phyloP scores from a whole-genome alignment of 805 yeast genomes.

The Saturnispora kantuleensis region DNA sequence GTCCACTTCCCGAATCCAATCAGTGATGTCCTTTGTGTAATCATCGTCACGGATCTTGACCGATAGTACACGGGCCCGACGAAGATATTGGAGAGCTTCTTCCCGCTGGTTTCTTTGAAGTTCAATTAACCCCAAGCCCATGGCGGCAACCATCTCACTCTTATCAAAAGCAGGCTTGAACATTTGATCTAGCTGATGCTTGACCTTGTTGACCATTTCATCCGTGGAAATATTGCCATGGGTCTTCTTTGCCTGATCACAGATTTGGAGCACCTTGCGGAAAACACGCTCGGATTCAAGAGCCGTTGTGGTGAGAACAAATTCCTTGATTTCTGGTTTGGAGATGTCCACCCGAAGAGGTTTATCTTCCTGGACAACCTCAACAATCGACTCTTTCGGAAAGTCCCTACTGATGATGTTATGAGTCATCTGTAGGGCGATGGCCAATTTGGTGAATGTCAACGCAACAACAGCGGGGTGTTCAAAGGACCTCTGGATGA shows the following conservation, averaged over 20 bases:
- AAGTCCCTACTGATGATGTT: constrained; percentile 9
- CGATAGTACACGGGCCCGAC: constrained; percentile 13
- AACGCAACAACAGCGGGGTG: constrained; percentile 15
- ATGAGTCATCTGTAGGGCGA: constrained; percentile 14
- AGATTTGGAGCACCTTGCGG: constrained; percentile 9
- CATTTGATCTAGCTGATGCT: constrained; percentile 10
- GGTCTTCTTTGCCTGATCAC: constrained; percentile 11
- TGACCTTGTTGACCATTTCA: constrained; percentile 5
- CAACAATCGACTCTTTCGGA: constrained; percentile 9
- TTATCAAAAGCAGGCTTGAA: constrained; percentile 15
- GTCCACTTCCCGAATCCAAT: constrained; percentile 11
- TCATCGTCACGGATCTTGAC: constrained; percentile 10
- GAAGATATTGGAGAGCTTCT: constrained; percentile 12
- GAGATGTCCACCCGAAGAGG: constrained; percentile 9
- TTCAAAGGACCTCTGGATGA: constrained; percentile 15
- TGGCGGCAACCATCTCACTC: constrained; percentile 18
- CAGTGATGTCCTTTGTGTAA: constrained; percentile 12
- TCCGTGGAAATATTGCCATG: not conserved
- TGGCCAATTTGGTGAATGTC: constrained; percentile 15
- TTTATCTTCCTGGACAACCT: constrained; percentile 10
- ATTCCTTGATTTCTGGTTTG: constrained; percentile 13
- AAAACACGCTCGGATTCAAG: constrained; percentile 14
- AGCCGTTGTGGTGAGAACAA: constrained; percentile 12
- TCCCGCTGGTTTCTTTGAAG: constrained; percentile 7
- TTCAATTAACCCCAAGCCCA: constrained; percentile 14